Evolutionary conservation across 192 early-diverging fungal genomes (phyloP), one percentile per base, ranked within the genome.

Genomic region (Entomortierella chlamydospora): DNA sequence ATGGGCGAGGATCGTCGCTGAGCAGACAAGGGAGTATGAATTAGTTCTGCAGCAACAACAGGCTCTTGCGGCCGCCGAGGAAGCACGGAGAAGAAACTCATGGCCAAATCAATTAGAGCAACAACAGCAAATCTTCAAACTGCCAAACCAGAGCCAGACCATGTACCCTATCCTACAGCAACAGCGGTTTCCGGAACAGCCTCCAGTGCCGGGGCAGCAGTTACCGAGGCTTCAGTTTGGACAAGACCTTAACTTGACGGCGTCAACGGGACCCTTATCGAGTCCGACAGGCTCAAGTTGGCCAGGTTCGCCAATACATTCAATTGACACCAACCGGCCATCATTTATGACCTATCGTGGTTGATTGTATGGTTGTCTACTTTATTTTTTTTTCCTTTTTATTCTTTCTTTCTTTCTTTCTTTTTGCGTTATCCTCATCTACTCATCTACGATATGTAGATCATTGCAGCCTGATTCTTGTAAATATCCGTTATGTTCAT

Each of bases 261-360:
- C 4, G 34, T 37, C 30, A 34, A 61, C 26, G 26, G 47, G 58
- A 15, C 51, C 59, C 4, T 29, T 61, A 37, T 39, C 58, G 22
- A 59, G 47, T 53, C 58, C 67, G 12, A 42, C 29, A n/a, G n/a
- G n/a, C 0, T 54, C 10, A 37, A 7, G 34, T n/a, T 69, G 67
- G 67, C 52, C 67, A 41, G 57, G 57, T 15, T 26, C 69, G 10
- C 69, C 59, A 23, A 22, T 17, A 2, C 37, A 29, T 45, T 51
- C 51, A 28, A 23, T 62, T 9, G 52, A 71, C 25, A 56, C 69
- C 1, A 47, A 47, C 1, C n/a, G 53, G 3, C 4, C 69, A 9
- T 60, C 69, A 6, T 71, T 71, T 56, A 56, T 49, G 18, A 29
- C 37, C 8, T 71, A 71, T 29, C 69, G 69, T 33, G 69, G 69